Percentiles rank a stretch among this genome's conserved stretches.
Evolutionary conservation across 768 basidiomycete genomes (phyloP).

Genomic region (Leucogyrophana mollusca): DNA sequence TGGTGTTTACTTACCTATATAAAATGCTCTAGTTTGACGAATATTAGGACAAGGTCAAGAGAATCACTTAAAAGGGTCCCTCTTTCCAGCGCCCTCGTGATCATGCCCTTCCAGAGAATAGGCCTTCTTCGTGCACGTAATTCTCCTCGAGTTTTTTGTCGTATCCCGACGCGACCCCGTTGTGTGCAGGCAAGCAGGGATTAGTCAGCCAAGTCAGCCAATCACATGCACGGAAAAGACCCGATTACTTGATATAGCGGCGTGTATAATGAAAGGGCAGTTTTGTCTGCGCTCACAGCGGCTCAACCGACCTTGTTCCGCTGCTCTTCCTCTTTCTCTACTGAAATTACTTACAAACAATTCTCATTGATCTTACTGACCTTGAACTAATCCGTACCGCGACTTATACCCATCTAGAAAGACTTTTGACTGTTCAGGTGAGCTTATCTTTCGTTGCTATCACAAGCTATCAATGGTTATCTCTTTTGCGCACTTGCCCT

Average conservation of each 20-base stretch:
- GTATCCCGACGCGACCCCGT: not conserved
- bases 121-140: too few species aligned
- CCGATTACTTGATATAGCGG: constrained; percentile 19
- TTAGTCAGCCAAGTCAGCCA: constrained; percentile 26
- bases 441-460: constrained; percentile 28
- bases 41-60: too few species aligned
- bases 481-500: constrained; percentile 15
- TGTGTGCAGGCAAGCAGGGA: not conserved
- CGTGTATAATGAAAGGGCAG: constrained; percentile 2
- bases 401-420: constrained; percentile 26
- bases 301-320: not conserved
- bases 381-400: not conserved
- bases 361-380: not conserved
- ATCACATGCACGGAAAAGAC: constrained; percentile 23
- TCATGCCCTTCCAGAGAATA: too few species aligned
- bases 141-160: too few species aligned
- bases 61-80: too few species aligned
- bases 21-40: too few species aligned
- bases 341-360: not conserved
- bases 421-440: constrained; percentile 9
- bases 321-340: not conserved
- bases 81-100: too few species aligned
- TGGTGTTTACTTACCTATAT: too few species aligned
- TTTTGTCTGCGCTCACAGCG: constrained; percentile 9
- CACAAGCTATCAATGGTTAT: constrained; percentile 26